phyloP scores from a whole-genome alignment of 768 basidiomycete species.

The Amanita fuliginea region DNA sequence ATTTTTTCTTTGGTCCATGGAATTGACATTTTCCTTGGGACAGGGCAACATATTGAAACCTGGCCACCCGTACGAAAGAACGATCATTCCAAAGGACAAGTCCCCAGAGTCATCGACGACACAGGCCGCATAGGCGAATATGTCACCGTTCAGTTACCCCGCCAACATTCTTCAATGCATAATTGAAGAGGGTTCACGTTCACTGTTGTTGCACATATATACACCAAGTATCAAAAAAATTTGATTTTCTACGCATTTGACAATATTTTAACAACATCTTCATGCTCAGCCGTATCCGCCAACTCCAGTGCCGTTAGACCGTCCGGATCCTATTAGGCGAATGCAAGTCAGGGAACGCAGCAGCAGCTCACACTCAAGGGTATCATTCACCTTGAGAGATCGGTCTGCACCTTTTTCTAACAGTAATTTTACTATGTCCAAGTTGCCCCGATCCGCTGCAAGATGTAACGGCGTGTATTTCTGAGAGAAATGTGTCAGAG shows the following conservation, averaged over 20 bases:
- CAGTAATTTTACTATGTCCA: slow-evolving; percentile 43
- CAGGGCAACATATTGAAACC: slow-evolving; percentile 56
- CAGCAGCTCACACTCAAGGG: not conserved
- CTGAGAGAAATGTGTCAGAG: slow-evolving; percentile 27
- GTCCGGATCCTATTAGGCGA: slow-evolving; percentile 49
- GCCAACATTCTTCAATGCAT: not conserved
- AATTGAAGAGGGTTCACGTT: no score
- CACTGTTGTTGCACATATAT: not conserved
- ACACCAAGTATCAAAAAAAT: not conserved
- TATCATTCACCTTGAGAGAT: slow-evolving; percentile 42
- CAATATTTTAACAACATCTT: slow-evolving; percentile 29
- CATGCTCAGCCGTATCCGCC: slow-evolving; percentile 46
- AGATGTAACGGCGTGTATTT: slow-evolving; percentile 85
- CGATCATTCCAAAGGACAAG: not conserved
- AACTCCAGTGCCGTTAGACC: slow-evolving; percentile 49
- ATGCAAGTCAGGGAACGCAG: not conserved
- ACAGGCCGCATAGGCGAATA: not conserved
- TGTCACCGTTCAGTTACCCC: not conserved
- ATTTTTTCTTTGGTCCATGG: not conserved
- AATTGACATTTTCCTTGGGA: not conserved
- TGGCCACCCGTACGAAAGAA: slow-evolving; percentile 38
- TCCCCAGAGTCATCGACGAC: not conserved
- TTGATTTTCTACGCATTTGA: not conserved
- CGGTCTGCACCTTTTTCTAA: slow-evolving; percentile 55
- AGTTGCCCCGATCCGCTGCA: slow-evolving; percentile 73